Evolutionary conservation across 805 yeast species (phyloP).

Genomic region (Kluyveromyces aestuarii): DNA sequence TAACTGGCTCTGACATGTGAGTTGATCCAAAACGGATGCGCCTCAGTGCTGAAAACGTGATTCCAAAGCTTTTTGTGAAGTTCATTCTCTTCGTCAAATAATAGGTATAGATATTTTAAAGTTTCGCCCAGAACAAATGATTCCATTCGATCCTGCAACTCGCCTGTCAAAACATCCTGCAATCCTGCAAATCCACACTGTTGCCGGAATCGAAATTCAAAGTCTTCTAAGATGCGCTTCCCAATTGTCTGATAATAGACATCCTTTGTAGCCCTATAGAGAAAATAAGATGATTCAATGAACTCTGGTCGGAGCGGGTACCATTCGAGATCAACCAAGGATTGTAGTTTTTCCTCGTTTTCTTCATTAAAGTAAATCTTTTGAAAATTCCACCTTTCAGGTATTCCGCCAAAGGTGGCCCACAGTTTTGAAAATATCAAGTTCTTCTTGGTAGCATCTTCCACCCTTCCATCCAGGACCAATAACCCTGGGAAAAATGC

Average conservation of each 20-base stretch:
- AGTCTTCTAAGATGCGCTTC: conserved; percentile 46
- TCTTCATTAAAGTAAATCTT: background rate
- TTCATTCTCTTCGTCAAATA: conserved; percentile 65
- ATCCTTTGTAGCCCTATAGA: conserved; percentile 77
- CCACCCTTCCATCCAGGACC: conserved; percentile 66
- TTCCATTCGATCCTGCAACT: conserved; percentile 76
- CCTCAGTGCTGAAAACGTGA: conserved; percentile 73
- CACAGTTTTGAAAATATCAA: conserved; percentile 62
- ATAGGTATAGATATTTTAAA: conserved; percentile 66
- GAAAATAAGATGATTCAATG: conserved; percentile 76
- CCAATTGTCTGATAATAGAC: conserved; percentile 78
- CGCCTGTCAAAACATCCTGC: conserved; percentile 56
- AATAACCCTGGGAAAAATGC: conserved; percentile 88
- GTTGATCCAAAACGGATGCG: conserved; percentile 79
- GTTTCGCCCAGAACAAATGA: conserved; percentile 85
- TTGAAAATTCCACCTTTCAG: conserved; percentile 72
- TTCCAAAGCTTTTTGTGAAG: conserved; percentile 35
- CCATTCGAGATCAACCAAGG: conserved; percentile 56
- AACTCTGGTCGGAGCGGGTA: conserved; percentile 91
- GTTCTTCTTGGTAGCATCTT: conserved; percentile 56
- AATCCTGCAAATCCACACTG: conserved; percentile 78
- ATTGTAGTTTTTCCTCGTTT: background rate
- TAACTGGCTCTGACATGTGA: conserved; percentile 24
- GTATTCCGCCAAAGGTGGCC: conserved; percentile 72
- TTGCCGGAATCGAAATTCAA: conserved; percentile 42